phyloP scores from a whole-genome alignment of 2,329 filamentous ascomycete species.

The Sclerotinia borealis region DNA sequence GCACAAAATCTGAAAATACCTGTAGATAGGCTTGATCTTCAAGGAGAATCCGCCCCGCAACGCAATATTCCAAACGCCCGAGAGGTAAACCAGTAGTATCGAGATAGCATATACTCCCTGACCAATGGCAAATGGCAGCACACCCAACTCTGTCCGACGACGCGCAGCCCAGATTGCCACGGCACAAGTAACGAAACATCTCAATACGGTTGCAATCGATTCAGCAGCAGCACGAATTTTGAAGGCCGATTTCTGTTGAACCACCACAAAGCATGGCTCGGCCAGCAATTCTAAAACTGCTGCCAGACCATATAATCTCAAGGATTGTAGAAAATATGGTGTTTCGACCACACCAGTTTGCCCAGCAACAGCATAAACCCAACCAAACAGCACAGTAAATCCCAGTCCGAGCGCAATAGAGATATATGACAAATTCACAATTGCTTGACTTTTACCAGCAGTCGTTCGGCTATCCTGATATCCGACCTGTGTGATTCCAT shows the following conservation, averaged over 20 bases:
- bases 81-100: conserved; percentile 64
- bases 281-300: conserved; percentile 69
- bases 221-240: conserved; percentile 77
- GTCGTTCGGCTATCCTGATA: conserved; percentile 18
- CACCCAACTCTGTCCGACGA: conserved; percentile 53
- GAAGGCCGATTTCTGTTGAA: conserved; percentile 76
- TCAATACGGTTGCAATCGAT: conserved; percentile 69
- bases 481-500: background rate
- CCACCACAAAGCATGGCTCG: conserved; percentile 84
- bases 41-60: conserved; percentile 62
- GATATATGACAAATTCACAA: conserved; percentile 84
- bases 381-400: conserved; percentile 58
- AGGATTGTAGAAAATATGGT: conserved; percentile 53
- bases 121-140: conserved; percentile 83
- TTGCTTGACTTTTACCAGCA: conserved; percentile 56
- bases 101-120: conserved; percentile 70
- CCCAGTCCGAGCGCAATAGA: conserved; percentile 62
- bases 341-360: conserved; percentile 46
- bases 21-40: conserved; percentile 41
- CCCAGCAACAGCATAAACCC: conserved; percentile 54
- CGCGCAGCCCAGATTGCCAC: conserved; percentile 59
- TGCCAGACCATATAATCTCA: conserved; percentile 51
- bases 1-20: conserved; percentile 16
- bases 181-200: conserved; percentile 69
- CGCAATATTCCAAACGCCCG: conserved; percentile 53